Base-by-base conservation (phyloP, 345 rosid species). In the Isatis tinctoria region DNA sequence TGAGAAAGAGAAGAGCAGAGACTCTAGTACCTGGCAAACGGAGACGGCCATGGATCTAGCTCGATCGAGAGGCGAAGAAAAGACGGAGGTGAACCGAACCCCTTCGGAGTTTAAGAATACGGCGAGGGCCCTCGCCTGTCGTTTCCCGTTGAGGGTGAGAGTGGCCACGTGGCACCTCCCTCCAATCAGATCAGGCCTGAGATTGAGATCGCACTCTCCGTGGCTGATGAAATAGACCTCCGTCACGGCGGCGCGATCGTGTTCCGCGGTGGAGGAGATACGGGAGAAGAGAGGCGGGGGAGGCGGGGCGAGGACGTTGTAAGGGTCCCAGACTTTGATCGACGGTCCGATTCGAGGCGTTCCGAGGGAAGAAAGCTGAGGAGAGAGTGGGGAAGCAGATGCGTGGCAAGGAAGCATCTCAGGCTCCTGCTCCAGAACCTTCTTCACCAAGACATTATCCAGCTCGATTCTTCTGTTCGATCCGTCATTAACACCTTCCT, bases 251-350 rank as follows among this genome's bases (percentile, higher is more conserved):
- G 67, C 3, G 43, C 70, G 74, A 69, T 62, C 74, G 73, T 84
- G 82, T 65, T 85, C 87, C 44, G 72, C 78, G 45, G 78, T 11
- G 53, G 74, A 22, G 53, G 81, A 67, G 67, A 85, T 72, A 10
- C 85, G 83, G 11, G 74, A 61, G 35, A 70, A 64, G 11, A 86
- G 90, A 2, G 87, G 87, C 6, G 78, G 86, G 10, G 80, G 90
- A 12, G 90, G 91, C 1, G 92, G 96, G 4, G 95, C 83, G 32
- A 92, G 85, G 69, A 95, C 99, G 65, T 95, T 92, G 82, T 92
- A 95, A 10, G 99, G 98, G 70, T 95, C 99, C 98, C 97, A 95
- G 28, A 95, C 97, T 82, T 90, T 92, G 78, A 92, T 95, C 0
- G 98, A 88, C 0, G 98, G 96, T n/a, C 96, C 97, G 72, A 94